Percentiles rank a stretch among this genome's conserved stretches.
Conservation (phyloP, 179 eudicot species). For the Beta corolliflora region DNA sequence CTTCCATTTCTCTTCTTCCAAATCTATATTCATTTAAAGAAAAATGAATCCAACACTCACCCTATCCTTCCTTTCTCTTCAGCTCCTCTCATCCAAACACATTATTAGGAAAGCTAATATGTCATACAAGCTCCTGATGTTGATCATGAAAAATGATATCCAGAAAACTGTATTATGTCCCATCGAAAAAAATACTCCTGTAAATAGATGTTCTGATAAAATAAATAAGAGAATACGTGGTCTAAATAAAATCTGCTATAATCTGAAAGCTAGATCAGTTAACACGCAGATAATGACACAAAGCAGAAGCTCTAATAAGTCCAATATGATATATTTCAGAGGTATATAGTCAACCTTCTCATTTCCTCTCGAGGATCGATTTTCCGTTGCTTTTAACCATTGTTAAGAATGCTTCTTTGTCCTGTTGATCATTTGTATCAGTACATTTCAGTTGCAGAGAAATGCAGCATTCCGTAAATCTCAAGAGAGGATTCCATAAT, state of each 20-base stretch:
- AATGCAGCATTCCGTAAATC: conserved; percentile 7
- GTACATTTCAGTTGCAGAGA: background rate
- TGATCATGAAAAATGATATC: background rate
- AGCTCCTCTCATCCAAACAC: too few relatives aligned
- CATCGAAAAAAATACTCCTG: too few relatives aligned
- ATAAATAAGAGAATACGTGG: too few relatives aligned
- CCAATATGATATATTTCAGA: conserved; percentile 16
- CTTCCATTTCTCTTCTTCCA: too few relatives aligned
- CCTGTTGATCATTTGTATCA: conserved; percentile 39
- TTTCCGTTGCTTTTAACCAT: conserved; percentile 37
- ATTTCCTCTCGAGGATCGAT: conserved; percentile 29
- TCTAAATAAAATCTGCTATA: background rate
- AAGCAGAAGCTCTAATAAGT: conserved; percentile 1
- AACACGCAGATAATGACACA: conserved; percentile 1
- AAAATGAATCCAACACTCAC: too few relatives aligned
- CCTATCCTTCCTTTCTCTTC: too few relatives aligned
- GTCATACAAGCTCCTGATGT: background rate
- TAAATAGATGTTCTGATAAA: too few relatives aligned
- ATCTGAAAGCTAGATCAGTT: background rate
- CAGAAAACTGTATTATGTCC: too few relatives aligned
- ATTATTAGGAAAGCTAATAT: background rate
- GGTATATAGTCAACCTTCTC: conserved; percentile 31
- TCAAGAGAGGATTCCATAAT: background rate
- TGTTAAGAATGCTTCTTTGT: conserved; percentile 37
- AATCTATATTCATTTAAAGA: too few relatives aligned